Percentiles rank a stretch among this genome's conserved stretches.
These are phyloP conservation scores for Filobasidium floriforme DNA, from an alignment of 768 basidiomycete genomes.

Conservation along the genomic window DNA sequence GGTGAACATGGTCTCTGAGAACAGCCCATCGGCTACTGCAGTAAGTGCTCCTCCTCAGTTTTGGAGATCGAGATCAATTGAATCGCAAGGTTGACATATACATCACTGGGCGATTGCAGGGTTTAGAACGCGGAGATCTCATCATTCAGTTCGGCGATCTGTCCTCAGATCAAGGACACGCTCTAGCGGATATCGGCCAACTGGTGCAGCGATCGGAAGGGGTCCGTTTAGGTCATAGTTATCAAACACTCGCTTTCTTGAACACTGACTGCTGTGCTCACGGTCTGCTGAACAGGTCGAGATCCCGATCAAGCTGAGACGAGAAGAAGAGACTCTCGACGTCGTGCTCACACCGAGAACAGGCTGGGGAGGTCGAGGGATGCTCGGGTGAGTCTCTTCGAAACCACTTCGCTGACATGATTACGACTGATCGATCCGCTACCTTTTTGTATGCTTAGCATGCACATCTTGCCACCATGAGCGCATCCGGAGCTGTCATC, in stretches of 20 bases:
- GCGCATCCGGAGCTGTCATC: too few relatives aligned
- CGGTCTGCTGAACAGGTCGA: slow-evolving; percentile 49
- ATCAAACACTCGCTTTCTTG: background rate
- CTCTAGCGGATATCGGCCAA: slow-evolving; percentile 62
- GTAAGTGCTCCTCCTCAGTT: slow-evolving; percentile 50
- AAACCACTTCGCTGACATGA: slow-evolving; percentile 1
- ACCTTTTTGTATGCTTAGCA: background rate
- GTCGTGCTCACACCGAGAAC: slow-evolving; percentile 61
- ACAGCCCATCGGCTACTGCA: slow-evolving; percentile 73
- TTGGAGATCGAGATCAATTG: too few relatives aligned
- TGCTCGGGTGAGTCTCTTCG: slow-evolving; percentile 73
- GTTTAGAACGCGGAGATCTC: slow-evolving; percentile 61
- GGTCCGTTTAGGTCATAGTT: slow-evolving; percentile 48
- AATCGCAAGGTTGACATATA: too few relatives aligned
- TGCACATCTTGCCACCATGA: background rate
- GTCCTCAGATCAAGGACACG: slow-evolving; percentile 46
- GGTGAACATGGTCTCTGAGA: slow-evolving; percentile 70
- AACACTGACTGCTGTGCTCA: too few relatives aligned
- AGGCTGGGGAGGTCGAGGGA: slow-evolving; percentile 81
- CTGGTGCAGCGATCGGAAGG: slow-evolving; percentile 73
- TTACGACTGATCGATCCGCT: background rate
- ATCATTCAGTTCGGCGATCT: slow-evolving; percentile 66
- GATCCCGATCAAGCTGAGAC: slow-evolving; percentile 56
- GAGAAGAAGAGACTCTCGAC: slow-evolving; percentile 49
- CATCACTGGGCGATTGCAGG: slow-evolving; percentile 49